Base-by-base conservation (phyloP, 106 monocot genomes). In the Agapanthus africanus region DNA sequence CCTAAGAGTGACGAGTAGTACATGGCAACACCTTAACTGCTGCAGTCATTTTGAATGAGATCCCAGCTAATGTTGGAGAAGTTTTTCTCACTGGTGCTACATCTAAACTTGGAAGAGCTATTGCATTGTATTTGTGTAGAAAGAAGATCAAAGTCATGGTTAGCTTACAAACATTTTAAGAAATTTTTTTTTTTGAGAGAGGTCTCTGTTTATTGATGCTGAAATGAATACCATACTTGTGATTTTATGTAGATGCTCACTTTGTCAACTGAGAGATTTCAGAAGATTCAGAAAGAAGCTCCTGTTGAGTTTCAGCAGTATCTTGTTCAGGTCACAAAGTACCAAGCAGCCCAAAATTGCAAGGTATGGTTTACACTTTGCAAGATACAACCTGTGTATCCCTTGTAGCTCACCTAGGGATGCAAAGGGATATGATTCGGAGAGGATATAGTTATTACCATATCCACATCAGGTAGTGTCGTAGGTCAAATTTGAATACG, bases 1-100 rank as follows among this genome's bases (percentile, higher is more conserved):
- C 64, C 75, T 97, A 6, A 78, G 54, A 65, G 89, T 91, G 16
- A 66, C 69, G 95, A 50, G 75, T 97, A 3, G 97, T 90, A 51
- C 97, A 97, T 57, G 95, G 95, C 7, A 97, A 97, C 77, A 91
- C 95, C 37, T 62, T 97, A 32, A 97, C 95, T 0, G 95, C 95
- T 0, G 91, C 88, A 0, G 88, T 89, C 23, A 91, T 97, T 67
- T 71, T 97, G 59, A 74, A 91, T 34, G 88, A 89, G 59, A 82
- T 97, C 51, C 95, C 88, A 0, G 70, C 77, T 32, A 82, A 76
- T 65, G 81, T 70, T 0, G 82, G 76, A 11, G 91, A 97, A 65
- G 95, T 97, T 7, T 97, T 97, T 80, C 39, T 97, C 13, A 97
- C 91, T 1, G 95, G 95, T 11, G 86, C 91, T 14, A 91, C 95